Evolutionary conservation across 1,139 yeast genomes (phyloP).

Genomic region (Yamadazyma siamensis): DNA sequence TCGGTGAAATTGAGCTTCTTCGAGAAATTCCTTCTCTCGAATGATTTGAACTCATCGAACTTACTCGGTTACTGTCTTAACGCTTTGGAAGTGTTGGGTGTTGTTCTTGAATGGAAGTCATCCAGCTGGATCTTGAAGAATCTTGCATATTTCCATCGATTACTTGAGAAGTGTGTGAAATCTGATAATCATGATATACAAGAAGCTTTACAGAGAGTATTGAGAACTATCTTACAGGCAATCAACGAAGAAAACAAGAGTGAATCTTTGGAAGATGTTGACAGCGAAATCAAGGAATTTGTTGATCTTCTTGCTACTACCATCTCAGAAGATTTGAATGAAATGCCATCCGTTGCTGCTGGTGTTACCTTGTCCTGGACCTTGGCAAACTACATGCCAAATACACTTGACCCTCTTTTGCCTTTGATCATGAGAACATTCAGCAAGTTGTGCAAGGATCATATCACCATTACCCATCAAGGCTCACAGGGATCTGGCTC

Average conservation of each 20-base stretch:
- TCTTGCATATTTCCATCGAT: constrained; percentile 60
- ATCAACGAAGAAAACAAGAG: constrained; percentile 44
- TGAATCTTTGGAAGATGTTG: constrained; percentile 47
- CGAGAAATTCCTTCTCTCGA: constrained; percentile 77
- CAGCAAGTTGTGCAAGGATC: constrained; percentile 86
- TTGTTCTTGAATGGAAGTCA: constrained; percentile 74
- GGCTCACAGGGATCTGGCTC: constrained; percentile 35
- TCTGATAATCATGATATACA: constrained; percentile 85
- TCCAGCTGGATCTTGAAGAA: constrained; percentile 75
- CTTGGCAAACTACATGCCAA: constrained; percentile 69
- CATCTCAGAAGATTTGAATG: constrained; percentile 79
- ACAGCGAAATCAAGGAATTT: constrained; percentile 62
- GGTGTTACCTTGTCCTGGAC: constrained; percentile 89
- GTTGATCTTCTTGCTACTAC: constrained; percentile 60
- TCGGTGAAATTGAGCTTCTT: constrained; percentile 79
- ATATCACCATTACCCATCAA: constrained; percentile 65
- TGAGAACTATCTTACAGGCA: constrained; percentile 63
- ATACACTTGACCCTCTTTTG: constrained; percentile 67
- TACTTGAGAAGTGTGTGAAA: constrained; percentile 78
- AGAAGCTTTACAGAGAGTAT: constrained; percentile 73
- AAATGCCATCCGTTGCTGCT: constrained; percentile 82
- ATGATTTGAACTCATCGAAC: constrained; percentile 64
- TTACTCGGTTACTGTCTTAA: constrained; percentile 76
- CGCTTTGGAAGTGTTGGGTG: constrained; percentile 87
- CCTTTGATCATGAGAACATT: constrained; percentile 82